These are phyloP conservation scores for Microbotryomycetes sp. DNA, from an alignment of 1,284 basidiomycete genomes.

Conservation along the genomic window DNA sequence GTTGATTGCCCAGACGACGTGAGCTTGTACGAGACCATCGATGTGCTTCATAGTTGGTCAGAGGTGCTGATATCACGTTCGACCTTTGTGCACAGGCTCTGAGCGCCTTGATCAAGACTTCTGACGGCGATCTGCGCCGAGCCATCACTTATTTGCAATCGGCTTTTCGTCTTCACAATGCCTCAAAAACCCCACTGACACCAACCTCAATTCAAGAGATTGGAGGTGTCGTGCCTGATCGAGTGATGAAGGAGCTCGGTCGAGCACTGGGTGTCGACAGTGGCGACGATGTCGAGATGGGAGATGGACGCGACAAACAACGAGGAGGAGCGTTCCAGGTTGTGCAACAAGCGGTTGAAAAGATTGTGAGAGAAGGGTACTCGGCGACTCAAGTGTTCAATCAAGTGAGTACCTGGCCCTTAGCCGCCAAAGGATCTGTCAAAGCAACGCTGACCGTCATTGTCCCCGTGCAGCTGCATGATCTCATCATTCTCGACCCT, in stretches of 20 bases:
- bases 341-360: slow-evolving; percentile 66
- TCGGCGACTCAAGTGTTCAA: slow-evolving; percentile 82
- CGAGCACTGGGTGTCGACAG: slow-evolving; percentile 66
- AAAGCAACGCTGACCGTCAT: slow-evolving; percentile 10
- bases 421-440: neutral
- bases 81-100: slow-evolving; percentile 50
- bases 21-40: slow-evolving; percentile 17
- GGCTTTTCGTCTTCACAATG: slow-evolving; percentile 72
- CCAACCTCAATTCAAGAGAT: slow-evolving; percentile 79
- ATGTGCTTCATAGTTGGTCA: neutral
- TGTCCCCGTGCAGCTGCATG: slow-evolving; percentile 63
- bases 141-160: slow-evolving; percentile 99
- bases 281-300: slow-evolving; percentile 43
- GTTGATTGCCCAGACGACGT: slow-evolving; percentile 48
- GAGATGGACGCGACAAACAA: slow-evolving; percentile 45
- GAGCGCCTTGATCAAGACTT: slow-evolving; percentile 66
- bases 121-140: slow-evolving; percentile 88
- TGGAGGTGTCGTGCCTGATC: slow-evolving; percentile 83
- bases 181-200: slow-evolving; percentile 62
- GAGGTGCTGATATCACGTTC: slow-evolving; percentile 1
- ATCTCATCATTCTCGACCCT: slow-evolving; percentile 75
- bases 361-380: slow-evolving; percentile 79
- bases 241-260: slow-evolving; percentile 64
- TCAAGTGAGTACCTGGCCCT: slow-evolving; percentile 55
- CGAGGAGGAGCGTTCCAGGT: slow-evolving; percentile 54